Conservation (phyloP, 345 rosid genomes). For the Rhodamnia argentea region DNA sequence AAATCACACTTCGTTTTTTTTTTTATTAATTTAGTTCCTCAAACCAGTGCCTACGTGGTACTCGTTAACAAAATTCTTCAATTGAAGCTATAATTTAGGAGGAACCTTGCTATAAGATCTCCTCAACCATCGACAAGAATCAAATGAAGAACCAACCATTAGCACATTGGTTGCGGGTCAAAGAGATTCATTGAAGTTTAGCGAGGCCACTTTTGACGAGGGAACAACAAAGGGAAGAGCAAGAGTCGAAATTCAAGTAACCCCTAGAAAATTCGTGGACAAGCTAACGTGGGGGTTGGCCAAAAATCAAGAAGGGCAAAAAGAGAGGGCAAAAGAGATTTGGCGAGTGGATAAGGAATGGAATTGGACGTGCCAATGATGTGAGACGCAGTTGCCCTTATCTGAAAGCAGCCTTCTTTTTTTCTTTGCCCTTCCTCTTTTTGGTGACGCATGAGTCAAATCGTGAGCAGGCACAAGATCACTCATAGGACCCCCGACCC, state of each 20-base stretch:
- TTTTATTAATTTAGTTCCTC: background rate
- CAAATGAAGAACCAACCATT: background rate
- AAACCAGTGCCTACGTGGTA: no score
- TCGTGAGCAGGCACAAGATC: background rate
- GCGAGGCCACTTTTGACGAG: background rate
- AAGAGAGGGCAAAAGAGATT: background rate
- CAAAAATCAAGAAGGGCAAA: background rate
- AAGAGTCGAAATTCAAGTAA: background rate
- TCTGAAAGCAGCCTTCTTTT: background rate
- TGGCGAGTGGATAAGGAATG: background rate
- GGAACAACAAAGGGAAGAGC: background rate
- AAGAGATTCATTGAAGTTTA: background rate
- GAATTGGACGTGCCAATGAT: background rate
- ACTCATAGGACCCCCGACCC: background rate
- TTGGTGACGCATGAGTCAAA: background rate
- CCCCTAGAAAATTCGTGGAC: background rate
- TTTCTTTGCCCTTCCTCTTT: background rate
- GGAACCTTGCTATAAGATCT: background rate
- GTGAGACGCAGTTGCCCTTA: constrained; percentile 6
- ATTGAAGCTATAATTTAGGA: background rate
- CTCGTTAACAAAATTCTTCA: background rate
- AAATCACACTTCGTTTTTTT: background rate
- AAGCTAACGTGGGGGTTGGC: background rate
- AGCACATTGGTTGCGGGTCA: background rate
- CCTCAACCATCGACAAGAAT: background rate